Evolutionary conservation across 164 flowering plant genomes (phyloP).

Genomic region (Litsea cubeba): DNA sequence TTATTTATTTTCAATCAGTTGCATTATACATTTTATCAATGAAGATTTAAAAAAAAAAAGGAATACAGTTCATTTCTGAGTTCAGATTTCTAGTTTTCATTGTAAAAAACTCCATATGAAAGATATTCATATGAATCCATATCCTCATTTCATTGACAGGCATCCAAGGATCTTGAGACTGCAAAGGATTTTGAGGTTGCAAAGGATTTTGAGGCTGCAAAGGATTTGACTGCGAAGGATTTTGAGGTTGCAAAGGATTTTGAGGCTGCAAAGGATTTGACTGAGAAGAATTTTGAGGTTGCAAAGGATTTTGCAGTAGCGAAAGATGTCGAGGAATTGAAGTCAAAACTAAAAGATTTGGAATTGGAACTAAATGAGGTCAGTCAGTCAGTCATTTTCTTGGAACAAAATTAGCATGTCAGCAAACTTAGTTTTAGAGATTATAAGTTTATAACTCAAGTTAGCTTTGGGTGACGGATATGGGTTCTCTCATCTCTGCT

Average conservation of each 20-base stretch:
- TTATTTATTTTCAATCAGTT: neutral
- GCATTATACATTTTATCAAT: neutral
- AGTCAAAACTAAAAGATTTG: constrained; percentile 39
- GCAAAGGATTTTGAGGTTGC: neutral
- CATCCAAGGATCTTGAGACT: neutral
- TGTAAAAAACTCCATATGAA: neutral
- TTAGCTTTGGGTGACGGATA: too few species aligned
- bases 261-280: constrained; percentile 17
- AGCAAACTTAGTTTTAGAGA: too few species aligned
- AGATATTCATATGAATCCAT: neutral
- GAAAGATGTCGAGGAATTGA: constrained; percentile 46
- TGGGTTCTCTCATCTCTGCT: too few species aligned
- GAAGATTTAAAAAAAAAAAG: too few species aligned
- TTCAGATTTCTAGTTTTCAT: neutral
- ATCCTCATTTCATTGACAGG: constrained; percentile 8
- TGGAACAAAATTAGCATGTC: too few species aligned
- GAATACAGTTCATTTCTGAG: neutral
- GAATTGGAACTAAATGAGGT: constrained; percentile 62
- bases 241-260: constrained; percentile 17
- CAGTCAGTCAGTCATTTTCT: neutral
- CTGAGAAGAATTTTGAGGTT: too few species aligned
- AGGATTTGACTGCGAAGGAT: neutral
- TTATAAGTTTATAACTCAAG: too few species aligned
- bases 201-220: neutral
- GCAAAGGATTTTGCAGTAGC: neutral